Conservation (phyloP, 306 rosid genomes). For the Geum urbanum region DNA sequence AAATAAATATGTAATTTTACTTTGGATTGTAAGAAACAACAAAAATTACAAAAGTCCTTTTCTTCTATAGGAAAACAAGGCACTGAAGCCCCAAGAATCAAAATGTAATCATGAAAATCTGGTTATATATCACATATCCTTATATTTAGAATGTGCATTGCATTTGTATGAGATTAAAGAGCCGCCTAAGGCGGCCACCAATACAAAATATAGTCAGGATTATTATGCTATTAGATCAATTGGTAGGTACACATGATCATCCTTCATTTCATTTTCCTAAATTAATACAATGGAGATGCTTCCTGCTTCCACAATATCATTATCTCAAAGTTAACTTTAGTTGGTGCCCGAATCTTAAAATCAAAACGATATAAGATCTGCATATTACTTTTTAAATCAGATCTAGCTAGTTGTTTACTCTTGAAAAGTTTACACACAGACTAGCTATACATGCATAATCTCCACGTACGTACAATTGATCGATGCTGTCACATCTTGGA, state of each 20-base stretch:
- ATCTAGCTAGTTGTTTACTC: slow-evolving; percentile 5
- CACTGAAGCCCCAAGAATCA: background rate
- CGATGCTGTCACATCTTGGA: slow-evolving; percentile 29
- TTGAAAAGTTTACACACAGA: slow-evolving; percentile 5
- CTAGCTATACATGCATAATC: slow-evolving; percentile 18
- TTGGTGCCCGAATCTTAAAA: background rate
- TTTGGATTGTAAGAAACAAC: too few relatives aligned
- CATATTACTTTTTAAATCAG: background rate
- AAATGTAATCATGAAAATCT: slow-evolving; percentile 7
- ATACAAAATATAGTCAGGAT: background rate
- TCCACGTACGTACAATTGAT: slow-evolving; percentile 28
- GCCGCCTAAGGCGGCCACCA: slow-evolving; percentile 15
- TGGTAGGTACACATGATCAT: slow-evolving; percentile 17
- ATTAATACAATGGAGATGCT: background rate
- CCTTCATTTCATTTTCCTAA: slow-evolving; percentile 13
- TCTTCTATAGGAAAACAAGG: background rate
- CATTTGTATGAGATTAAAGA: slow-evolving; percentile 21
- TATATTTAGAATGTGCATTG: background rate
- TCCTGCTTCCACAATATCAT: slow-evolving; percentile 20
- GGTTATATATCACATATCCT: background rate
- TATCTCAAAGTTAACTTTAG: slow-evolving; percentile 19
- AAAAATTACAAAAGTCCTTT: too few relatives aligned
- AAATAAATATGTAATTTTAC: too few relatives aligned
- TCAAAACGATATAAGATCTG: background rate
- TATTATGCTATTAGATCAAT: background rate